Base-by-base conservation (phyloP, 2,329 filamentous ascomycete genomes). In the Samsoniella hepiali region DNA sequence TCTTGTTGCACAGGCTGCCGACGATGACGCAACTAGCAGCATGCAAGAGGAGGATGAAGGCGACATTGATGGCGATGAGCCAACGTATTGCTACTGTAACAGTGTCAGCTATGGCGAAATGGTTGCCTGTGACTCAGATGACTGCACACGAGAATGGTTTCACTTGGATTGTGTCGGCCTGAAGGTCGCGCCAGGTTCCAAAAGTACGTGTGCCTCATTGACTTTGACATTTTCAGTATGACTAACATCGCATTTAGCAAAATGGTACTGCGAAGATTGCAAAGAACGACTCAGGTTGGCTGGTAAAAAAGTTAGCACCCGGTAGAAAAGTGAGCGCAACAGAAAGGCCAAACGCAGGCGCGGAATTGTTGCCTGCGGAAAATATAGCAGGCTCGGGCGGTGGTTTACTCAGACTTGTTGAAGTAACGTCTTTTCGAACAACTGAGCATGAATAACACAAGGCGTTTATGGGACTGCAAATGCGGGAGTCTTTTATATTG, bases 241-340 rank as follows among this genome's bases (percentile, higher is more conserved):
- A 66, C 75, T 74, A 72, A 79, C 70, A 8, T 47, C 13, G 38
- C 55, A 4, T 62, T 31, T 70, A 91, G 88, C 88, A 59, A 91
- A 91, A 84, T 93, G 90, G 90, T 93, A 90, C 71, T 93, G 90
- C 73, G 88, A 90, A 66, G 89, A 91, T 71, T 93, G 90, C 75
- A 91, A 91, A 72, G 86, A 88, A 67, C 82, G 82, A 54, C 78
- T 89, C 68, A 84, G 84, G 70, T 79, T 81, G 62, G 78, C 78
- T 62, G 81, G 82, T 55, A 86, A 83, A 71, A 84, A 84, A 69
- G 69, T 76, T 13, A 79, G 77, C 65, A 78, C 78, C 50, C 79
- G 81, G 69, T 83, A 74, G 73, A 63, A 29, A 31, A 31, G 22
- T 7, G 17, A 2, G 15, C 27, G 17, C 38, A 44, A 13, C 47